Base-by-base conservation (phyloP, 2,329 filamentous ascomycete species). In the Aureobasidium sp. region DNA sequence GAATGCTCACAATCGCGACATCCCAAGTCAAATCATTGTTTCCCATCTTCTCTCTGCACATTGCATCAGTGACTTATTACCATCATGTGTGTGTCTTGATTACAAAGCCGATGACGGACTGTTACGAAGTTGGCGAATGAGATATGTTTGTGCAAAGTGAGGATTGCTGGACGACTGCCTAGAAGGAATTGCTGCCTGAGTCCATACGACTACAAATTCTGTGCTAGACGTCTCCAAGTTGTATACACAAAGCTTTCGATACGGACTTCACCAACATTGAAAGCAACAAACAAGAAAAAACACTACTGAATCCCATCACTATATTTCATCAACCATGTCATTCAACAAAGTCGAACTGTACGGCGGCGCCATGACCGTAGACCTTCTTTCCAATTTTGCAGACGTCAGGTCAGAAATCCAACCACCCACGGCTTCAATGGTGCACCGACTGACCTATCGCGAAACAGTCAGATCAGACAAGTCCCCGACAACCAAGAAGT, bases 401-500 rank as follows among this genome's bases (percentile, higher is more conserved):
- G 86, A 90, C 63, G 84, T 88, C 55, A 88, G 84, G 86, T 88
- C 72, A 58, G 70, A 62, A 49, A 30, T 10, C 16, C 11, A 34
- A 12, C 4, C 14, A 55, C 6, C 4, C 22, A 34, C 11, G 14
- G 19, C 21, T n/a, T n/a, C n/a, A n/a, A n/a, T n/a, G n/a, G n/a
- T n/a, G n/a, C n/a, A n/a, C n/a, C n/a, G n/a, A n/a, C n/a, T n/a
- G n/a, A n/a, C n/a, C n/a, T n/a, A 8, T 32, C 10, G 17, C 8
- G 12, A 22, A 24, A 55, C 59, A 88, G 85, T 71, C 78, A 79
- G 52, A 78, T 90, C 61, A 83, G 86, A 58, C 79, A 89, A 70
- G 82, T 90, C 4, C 86, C 86, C 47, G 85, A 91, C 67, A 87
- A 94, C 69, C 90, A 97, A 73, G 91, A 96, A 75, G 86, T 96